Conservation (phyloP, 768 basidiomycete genomes). For the Mycena alexandri region DNA sequence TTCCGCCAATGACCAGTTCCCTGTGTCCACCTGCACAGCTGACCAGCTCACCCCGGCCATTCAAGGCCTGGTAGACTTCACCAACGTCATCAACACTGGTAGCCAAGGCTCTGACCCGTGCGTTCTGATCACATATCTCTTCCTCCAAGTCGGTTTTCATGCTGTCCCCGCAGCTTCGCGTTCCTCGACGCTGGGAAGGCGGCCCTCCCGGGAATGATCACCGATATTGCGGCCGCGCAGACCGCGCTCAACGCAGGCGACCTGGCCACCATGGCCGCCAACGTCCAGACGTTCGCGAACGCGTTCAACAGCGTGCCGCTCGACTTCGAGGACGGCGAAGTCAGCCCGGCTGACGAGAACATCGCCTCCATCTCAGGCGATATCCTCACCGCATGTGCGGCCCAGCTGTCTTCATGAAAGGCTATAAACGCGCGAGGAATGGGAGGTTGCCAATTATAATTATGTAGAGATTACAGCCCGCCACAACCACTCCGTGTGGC, state of each 20-base stretch:
- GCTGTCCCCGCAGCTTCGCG: not conserved
- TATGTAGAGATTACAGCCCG: not conserved
- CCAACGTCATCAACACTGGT: not conserved
- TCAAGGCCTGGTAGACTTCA: constrained; percentile 14
- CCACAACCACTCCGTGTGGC: too few species aligned
- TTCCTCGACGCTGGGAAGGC: constrained; percentile 19
- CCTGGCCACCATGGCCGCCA: constrained; percentile 11
- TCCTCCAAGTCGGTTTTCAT: constrained; percentile 6
- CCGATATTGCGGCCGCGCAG: constrained; percentile 8
- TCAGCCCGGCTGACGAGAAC: constrained; percentile 8
- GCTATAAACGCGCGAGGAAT: constrained; percentile 4
- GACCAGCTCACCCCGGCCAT: constrained; percentile 4
- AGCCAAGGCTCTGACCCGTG: constrained; percentile 6
- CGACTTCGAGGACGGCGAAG: constrained; percentile 16
- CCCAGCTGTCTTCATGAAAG: not conserved
- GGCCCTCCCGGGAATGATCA: constrained; percentile 8
- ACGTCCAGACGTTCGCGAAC: constrained; percentile 12
- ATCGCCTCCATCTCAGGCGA: constrained; percentile 11
- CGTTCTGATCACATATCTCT: not conserved
- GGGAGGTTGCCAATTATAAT: constrained; percentile 3
- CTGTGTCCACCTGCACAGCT: constrained; percentile 8
- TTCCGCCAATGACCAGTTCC: constrained; percentile 5
- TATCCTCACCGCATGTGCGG: constrained; percentile 14
- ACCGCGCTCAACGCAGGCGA: constrained; percentile 11
- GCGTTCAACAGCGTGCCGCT: constrained; percentile 6